These are phyloP conservation scores for Forsythia viridissima DNA, from an alignment of 257 asterid species.

Conservation along the genomic window DNA sequence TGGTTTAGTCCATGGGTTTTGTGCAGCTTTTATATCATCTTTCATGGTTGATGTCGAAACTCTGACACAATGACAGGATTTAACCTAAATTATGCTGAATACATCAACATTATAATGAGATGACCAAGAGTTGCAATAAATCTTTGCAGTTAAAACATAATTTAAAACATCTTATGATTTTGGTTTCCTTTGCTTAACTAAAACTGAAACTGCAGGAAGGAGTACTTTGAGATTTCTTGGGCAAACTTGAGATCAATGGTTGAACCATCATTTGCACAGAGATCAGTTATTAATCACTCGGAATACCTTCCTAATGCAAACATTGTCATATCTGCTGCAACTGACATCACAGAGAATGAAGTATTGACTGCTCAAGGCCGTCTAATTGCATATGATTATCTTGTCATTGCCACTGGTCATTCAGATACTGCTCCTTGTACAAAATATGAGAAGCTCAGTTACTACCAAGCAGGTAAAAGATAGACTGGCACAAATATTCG, in stretches of 20 bases:
- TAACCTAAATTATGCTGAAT: neutral
- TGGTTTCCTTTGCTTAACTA: neutral
- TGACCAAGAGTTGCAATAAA: neutral
- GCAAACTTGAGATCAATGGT: constrained; percentile 78
- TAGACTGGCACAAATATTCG: neutral
- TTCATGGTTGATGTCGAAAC: neutral
- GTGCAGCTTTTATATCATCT: neutral
- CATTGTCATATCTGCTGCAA: constrained; percentile 57
- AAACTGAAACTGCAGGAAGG: constrained; percentile 58
- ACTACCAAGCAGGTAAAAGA: constrained; percentile 61
- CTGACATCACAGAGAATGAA: constrained; percentile 53
- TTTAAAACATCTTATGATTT: neutral
- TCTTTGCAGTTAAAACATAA: neutral
- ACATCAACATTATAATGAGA: neutral
- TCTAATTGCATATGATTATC: constrained; percentile 63
- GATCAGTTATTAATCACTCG: constrained; percentile 63
- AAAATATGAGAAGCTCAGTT: constrained; percentile 50
- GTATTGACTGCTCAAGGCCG: constrained; percentile 67
- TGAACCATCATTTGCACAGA: constrained; percentile 79
- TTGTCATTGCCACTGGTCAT: constrained; percentile 90
- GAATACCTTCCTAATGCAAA: constrained; percentile 72
- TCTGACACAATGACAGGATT: neutral
- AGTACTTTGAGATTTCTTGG: constrained; percentile 81
- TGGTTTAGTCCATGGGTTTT: neutral
- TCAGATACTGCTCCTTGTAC: constrained; percentile 36